Conservation (phyloP, 2,329 filamentous ascomycete species). For the Botrytis squamosa region DNA sequence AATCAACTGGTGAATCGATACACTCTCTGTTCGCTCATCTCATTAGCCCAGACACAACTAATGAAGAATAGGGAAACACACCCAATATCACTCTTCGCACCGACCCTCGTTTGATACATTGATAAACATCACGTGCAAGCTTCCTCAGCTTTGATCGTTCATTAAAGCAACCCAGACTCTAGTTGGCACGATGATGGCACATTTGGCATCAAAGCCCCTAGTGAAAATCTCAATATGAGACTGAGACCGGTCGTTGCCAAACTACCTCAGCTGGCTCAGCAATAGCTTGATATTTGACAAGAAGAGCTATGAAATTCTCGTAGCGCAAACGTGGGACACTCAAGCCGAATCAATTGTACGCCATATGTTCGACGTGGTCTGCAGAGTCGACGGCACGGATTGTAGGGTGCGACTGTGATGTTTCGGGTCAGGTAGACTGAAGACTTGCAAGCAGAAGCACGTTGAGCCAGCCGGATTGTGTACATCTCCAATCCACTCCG, state of each 20-base stretch:
- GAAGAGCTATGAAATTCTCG: not conserved
- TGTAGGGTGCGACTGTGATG: not conserved
- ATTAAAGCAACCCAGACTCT: not conserved
- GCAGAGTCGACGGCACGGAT: not conserved
- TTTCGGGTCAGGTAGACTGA: not conserved
- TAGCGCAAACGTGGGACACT: not conserved
- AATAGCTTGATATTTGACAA: not conserved
- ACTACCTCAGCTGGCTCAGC: not conserved
- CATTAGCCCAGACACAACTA: not conserved
- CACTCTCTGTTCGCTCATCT: not conserved
- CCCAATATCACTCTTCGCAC: not conserved
- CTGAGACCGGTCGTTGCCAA: not conserved
- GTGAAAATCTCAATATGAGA: not conserved
- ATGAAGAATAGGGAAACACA: not conserved
- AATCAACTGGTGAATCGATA: not conserved
- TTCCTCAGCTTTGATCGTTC: not conserved
- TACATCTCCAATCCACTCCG: not conserved
- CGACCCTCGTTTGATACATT: not conserved
- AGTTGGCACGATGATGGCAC: not conserved
- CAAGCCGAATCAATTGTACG: not conserved
- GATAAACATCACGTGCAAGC: not conserved
- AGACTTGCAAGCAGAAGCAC: not conserved
- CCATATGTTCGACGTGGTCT: not conserved
- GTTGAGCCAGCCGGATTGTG: not conserved
- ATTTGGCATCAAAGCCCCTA: not conserved